phyloP scores from a whole-genome alignment of 2,329 filamentous ascomycete genomes.

The Chrysosporium queenslandicum region DNA sequence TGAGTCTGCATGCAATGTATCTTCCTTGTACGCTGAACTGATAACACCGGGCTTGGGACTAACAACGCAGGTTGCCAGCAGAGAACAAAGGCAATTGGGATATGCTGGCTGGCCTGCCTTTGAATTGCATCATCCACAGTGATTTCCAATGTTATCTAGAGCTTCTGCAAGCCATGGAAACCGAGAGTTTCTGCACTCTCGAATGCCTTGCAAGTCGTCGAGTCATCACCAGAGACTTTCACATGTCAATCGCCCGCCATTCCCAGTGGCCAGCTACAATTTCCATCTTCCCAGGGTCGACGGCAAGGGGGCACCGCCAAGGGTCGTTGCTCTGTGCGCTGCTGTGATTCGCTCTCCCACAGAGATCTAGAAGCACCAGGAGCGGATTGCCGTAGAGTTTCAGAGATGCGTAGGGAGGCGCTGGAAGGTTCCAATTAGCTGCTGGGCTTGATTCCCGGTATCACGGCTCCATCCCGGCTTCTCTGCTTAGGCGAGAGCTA shows the following conservation, averaged over 20 bases:
- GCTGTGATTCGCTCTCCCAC: conserved; percentile 1
- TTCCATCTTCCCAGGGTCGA: too few species aligned
- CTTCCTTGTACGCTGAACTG: too few species aligned
- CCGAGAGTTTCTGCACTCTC: background rate
- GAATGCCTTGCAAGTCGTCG: too few species aligned
- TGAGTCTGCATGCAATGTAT: too few species aligned
- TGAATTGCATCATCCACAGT: background rate
- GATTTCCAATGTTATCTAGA: background rate
- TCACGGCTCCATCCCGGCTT: conserved; percentile 7
- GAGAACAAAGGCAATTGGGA: background rate
- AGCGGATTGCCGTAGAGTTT: background rate
- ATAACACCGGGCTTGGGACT: too few species aligned
- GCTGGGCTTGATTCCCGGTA: background rate
- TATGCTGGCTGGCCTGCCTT: background rate
- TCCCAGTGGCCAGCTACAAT: background rate
- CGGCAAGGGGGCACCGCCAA: background rate
- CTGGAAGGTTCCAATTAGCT: background rate
- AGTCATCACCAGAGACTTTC: background rate
- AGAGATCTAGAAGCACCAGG: background rate
- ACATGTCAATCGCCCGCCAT: background rate
- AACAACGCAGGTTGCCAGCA: too few species aligned
- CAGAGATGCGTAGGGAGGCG: background rate
- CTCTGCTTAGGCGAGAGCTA: background rate
- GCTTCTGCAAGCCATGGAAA: background rate
- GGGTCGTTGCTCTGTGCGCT: background rate